Base-by-base conservation (phyloP, 2,329 filamentous ascomycete genomes). In the Amauroascus verrucosus region DNA sequence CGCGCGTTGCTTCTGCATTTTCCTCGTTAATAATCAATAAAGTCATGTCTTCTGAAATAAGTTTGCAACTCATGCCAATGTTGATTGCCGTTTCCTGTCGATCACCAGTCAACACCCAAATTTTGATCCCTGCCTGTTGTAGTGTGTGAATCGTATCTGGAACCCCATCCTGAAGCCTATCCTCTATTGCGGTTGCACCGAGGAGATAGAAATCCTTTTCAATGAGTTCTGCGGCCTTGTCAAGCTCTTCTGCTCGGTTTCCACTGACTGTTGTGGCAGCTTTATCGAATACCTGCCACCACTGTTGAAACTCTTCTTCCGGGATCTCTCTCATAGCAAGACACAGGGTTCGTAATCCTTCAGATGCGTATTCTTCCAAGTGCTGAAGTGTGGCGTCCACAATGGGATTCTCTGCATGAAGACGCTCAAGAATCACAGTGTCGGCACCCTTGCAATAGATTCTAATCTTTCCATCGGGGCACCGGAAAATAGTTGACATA, bases 31-130 rank as follows among this genome's bases (percentile, higher is more conserved):
- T 80, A 62, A 98, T 96, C 52, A 98, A 75, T 9, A 98, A 78
- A 65, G 93, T 95, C 93, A 98, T 98, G 63, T 98, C 94, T 70
- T 98, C 93, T 60, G 89, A 95, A 56, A 98, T 88, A 48, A 98
- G 79, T 72, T 97, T 97, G 73, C 93, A 98, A 68, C 89, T 96
- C 93, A 98, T 98, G 59, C 94, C 93, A 61, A 98, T 98, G 69
- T 98, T 98, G 79, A 98, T 98, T 54, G 93, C 93, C 26, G 93
- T 98, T 71, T 98, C 93, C 71, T 98, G 94, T 63, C 93, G 82
- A 75, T 98, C 93, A 62, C 93, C 93, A 37, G 93, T 98, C 69
- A 98, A 72, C 18, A 98, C 93, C 93, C 93, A 98, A 53, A 98
- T 85, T 72, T 98, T 98, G 76, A 98, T 97, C 51, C 90, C 91